phyloP scores from a whole-genome alignment of 352 stramenopile species.

The Pilasporangium apinafurcum region DNA sequence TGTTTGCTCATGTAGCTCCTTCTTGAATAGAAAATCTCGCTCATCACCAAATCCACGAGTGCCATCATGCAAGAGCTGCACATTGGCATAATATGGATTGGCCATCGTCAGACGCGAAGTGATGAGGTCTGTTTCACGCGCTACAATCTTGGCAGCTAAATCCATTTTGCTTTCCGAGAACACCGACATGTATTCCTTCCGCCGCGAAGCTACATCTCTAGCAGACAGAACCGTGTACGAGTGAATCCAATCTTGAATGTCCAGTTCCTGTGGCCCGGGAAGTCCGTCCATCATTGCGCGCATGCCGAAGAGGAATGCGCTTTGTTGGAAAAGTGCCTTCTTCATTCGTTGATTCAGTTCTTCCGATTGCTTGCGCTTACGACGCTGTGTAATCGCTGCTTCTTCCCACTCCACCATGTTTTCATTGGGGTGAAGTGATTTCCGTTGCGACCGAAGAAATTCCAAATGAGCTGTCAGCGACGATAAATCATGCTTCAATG shows the following conservation, averaged over 20 bases:
- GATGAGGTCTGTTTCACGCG: conserved; percentile 40
- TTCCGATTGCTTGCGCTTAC: conserved; percentile 52
- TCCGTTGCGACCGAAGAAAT: conserved; percentile 30
- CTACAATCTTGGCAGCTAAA: conserved; percentile 39
- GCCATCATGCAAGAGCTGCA: conserved; percentile 48
- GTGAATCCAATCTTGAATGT: conserved; percentile 76
- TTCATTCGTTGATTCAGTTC: conserved; percentile 49
- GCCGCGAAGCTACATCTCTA: conserved; percentile 12
- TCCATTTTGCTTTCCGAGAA: conserved; percentile 60
- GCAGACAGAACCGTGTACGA: conserved; percentile 52
- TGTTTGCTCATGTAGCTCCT: conserved; percentile 20
- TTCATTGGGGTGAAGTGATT: conserved; percentile 32
- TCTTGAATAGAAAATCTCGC: conserved; percentile 21
- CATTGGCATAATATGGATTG: conserved; percentile 26
- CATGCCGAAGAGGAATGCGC: conserved; percentile 47
- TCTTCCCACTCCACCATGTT: conserved; percentile 52
- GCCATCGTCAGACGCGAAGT: conserved; percentile 13
- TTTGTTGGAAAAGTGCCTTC: conserved; percentile 68
- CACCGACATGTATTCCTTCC: conserved; percentile 37
- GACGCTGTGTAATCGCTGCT: conserved; percentile 46
- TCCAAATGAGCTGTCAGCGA: conserved; percentile 32
- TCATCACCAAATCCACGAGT: conserved; percentile 27
- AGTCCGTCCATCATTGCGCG: conserved; percentile 29
- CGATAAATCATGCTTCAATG: conserved; percentile 37
- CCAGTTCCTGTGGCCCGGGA: conserved; percentile 33